A percentile compares a stretch with the other conserved stretches of the same genome.
Conservation (phyloP, 768 basidiomycete species). For the Lactarius tabidus region DNA sequence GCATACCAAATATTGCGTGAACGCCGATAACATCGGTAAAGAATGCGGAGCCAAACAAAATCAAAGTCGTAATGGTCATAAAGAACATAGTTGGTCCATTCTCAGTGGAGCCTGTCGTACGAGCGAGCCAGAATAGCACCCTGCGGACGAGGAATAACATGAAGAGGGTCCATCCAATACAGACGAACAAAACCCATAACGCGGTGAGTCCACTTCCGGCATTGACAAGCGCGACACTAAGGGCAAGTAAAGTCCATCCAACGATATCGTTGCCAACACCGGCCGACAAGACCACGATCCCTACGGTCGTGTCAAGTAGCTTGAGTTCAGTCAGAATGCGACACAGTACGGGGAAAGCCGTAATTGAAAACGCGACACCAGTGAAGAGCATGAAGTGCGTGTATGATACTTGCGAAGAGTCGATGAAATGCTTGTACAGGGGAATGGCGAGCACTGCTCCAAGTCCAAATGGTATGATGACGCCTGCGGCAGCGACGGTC, state of each 20-base stretch:
- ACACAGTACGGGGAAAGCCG: slow-evolving; percentile 82
- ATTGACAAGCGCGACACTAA: slow-evolving; percentile 90
- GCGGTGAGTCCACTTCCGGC: slow-evolving; percentile 80
- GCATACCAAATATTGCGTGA: slow-evolving; percentile 80
- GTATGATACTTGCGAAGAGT: slow-evolving; percentile 55
- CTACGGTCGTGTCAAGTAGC: slow-evolving; percentile 86
- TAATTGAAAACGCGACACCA: slow-evolving; percentile 87
- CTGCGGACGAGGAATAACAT: slow-evolving; percentile 64
- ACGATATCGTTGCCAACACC: slow-evolving; percentile 85
- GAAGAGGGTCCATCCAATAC: slow-evolving; percentile 77
- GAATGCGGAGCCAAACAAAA: slow-evolving; percentile 84
- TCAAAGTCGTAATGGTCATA: slow-evolving; percentile 79
- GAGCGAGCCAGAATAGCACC: slow-evolving; percentile 66
- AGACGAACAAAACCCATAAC: slow-evolving; percentile 76
- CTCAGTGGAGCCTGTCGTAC: slow-evolving; percentile 72
- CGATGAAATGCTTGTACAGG: slow-evolving; percentile 72
- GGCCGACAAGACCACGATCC: slow-evolving; percentile 87
- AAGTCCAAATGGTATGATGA: slow-evolving; percentile 83
- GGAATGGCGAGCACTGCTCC: slow-evolving; percentile 68
- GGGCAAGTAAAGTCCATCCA: slow-evolving; percentile 78
- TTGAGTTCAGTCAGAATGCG: slow-evolving; percentile 89
- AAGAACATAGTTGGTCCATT: slow-evolving; percentile 83
- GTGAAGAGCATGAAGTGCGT: slow-evolving; percentile 93
- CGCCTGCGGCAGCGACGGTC: slow-evolving; percentile 76
- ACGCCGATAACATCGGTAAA: slow-evolving; percentile 93